Conservation (phyloP, 106 monocot genomes). For the Iris macrosiphon region DNA sequence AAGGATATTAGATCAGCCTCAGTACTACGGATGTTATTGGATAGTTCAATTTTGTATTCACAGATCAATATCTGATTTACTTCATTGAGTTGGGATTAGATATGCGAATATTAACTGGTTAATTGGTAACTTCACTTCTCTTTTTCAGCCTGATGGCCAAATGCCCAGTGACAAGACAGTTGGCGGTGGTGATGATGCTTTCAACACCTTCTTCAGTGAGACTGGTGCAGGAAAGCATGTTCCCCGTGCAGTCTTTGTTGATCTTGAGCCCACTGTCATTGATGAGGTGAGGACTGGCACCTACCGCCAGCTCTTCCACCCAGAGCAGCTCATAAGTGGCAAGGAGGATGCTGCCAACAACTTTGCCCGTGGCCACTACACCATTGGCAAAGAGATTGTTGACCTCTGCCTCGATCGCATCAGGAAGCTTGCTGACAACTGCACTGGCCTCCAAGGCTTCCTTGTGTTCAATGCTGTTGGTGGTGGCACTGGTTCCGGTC, state of each 20-base stretch:
- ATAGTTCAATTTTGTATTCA: too few relatives aligned
- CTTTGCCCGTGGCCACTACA: conserved; percentile 10
- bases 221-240: conserved; percentile 4
- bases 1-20: too few relatives aligned
- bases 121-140: neutral
- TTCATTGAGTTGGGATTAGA: neutral
- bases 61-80: conserved; percentile 17
- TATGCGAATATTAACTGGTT: neutral
- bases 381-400: conserved; percentile 52
- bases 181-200: conserved; percentile 36
- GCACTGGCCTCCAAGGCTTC: conserved; percentile 49
- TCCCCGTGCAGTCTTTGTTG: conserved; percentile 45
- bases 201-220: conserved; percentile 14
- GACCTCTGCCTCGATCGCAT: conserved; percentile 49
- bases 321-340: conserved; percentile 57
- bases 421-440: conserved; percentile 48
- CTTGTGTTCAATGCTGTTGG: conserved; percentile 50
- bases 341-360: conserved; percentile 71
- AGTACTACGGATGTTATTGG: too few relatives aligned
- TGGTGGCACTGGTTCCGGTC: conserved; percentile 37
- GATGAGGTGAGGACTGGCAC: conserved; percentile 59
- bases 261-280: conserved; percentile 70
- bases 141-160: conserved; percentile 24
- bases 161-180: conserved; percentile 24
- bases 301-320: conserved; percentile 63